Evolutionary conservation across 768 basidiomycete species (phyloP).

Genomic region (Tulasnella sp.): DNA sequence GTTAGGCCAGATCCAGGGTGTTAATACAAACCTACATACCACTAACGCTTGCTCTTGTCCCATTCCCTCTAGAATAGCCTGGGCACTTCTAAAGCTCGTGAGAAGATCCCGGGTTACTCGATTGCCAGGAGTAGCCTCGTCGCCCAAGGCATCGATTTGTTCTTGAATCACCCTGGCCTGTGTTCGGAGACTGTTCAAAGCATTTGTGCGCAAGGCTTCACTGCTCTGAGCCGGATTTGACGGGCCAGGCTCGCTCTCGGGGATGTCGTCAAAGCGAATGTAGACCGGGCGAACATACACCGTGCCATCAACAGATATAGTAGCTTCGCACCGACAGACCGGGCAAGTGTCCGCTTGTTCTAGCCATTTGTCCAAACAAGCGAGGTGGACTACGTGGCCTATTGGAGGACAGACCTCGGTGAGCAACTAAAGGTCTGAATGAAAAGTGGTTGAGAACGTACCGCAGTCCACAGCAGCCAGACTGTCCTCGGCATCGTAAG

Average conservation of each 20-base stretch:
- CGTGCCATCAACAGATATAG: background rate
- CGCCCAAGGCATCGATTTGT: background rate
- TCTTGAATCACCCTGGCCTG: background rate
- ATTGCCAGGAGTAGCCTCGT: background rate
- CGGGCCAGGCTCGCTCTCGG: background rate
- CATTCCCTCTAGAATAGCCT: background rate
- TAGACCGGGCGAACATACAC: background rate
- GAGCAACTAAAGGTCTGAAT: background rate
- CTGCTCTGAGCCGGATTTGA: background rate
- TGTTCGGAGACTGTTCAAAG: background rate
- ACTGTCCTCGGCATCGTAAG: background rate
- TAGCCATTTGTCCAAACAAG: background rate
- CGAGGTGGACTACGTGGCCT: conserved; percentile 1
- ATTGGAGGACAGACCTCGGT: background rate
- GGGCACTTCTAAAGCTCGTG: background rate
- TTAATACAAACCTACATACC: background rate
- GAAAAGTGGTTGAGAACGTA: background rate
- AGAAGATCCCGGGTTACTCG: background rate
- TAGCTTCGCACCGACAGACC: background rate
- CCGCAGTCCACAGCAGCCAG: conserved; percentile 2
- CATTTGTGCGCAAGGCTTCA: no score
- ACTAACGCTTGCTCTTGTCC: background rate
- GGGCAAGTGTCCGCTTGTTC: background rate
- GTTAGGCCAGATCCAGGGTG: background rate
- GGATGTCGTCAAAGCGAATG: background rate